Evolutionary conservation across 1,139 yeast species (phyloP).

Genomic region (Wickerhamomyces sp.): DNA sequence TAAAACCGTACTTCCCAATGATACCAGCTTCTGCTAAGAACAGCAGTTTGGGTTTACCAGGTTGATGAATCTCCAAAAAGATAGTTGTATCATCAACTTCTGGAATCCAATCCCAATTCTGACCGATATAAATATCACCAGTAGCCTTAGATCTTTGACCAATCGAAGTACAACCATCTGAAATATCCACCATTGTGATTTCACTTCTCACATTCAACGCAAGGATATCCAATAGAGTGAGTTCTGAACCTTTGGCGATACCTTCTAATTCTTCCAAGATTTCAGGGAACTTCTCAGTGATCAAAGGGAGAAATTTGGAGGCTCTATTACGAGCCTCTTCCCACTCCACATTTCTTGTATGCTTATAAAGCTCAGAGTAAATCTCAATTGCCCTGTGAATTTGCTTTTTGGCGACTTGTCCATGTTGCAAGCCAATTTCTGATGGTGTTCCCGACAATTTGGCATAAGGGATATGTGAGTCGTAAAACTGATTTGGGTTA

Average conservation of each 20-base stretch:
- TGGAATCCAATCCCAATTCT: slow-evolving; percentile 24
- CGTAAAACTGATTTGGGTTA: slow-evolving; percentile 12
- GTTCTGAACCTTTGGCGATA: slow-evolving; percentile 16
- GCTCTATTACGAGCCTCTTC: slow-evolving; percentile 13
- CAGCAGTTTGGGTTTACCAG: slow-evolving; percentile 14
- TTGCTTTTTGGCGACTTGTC: slow-evolving; percentile 13
- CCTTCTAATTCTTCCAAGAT: slow-evolving; percentile 18
- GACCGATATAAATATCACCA: slow-evolving; percentile 15
- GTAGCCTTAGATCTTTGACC: slow-evolving; percentile 9
- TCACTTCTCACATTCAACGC: slow-evolving; percentile 20
- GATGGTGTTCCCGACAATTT: slow-evolving; percentile 12
- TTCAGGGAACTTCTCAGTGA: slow-evolving; percentile 10
- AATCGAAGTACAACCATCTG: slow-evolving; percentile 21
- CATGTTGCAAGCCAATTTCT: slow-evolving; percentile 19
- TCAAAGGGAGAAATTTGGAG: slow-evolving; percentile 11
- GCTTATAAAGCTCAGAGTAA: slow-evolving; percentile 15
- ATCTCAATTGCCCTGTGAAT: slow-evolving; percentile 12
- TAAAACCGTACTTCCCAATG: slow-evolving; percentile 22
- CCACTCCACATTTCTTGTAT: slow-evolving; percentile 15
- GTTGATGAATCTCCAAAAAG: slow-evolving; percentile 16
- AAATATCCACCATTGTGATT: slow-evolving; percentile 17
- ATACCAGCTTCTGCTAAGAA: slow-evolving; percentile 22
- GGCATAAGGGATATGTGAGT: slow-evolving; percentile 15
- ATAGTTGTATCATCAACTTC: slow-evolving; percentile 15
- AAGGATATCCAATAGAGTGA: slow-evolving; percentile 15